Evolutionary conservation across 2,329 filamentous ascomycete genomes (phyloP).

Genomic region (Fusarium hainanense): DNA sequence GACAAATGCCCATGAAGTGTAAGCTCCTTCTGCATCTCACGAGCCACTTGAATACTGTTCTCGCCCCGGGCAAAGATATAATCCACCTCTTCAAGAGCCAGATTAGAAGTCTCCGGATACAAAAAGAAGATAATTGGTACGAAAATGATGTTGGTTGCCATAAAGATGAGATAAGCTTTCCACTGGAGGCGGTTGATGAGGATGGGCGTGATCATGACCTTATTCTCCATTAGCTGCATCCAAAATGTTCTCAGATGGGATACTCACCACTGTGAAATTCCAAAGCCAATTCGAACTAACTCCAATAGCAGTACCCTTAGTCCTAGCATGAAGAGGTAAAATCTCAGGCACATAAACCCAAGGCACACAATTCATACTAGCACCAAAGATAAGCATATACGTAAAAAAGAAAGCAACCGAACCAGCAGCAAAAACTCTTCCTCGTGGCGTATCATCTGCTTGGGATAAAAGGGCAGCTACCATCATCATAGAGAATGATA

Average conservation of each 20-base stretch:
- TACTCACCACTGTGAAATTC: conserved; percentile 14
- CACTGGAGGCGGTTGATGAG: conserved; percentile 19
- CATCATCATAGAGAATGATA: conserved; percentile 40
- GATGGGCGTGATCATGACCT: conserved; percentile 62
- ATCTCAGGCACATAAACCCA: conserved; percentile 43
- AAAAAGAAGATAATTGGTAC: not conserved
- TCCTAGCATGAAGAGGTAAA: conserved; percentile 32
- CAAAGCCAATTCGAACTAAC: conserved; percentile 27
- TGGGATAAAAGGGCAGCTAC: conserved; percentile 37
- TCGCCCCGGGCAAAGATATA: conserved; percentile 19
- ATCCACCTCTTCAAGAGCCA: conserved; percentile 14
- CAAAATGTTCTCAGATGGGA: conserved; percentile 1
- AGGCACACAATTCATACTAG: conserved; percentile 39
- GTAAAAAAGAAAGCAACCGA: conserved; percentile 36
- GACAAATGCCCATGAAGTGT: not conserved
- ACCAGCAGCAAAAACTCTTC: conserved; percentile 28
- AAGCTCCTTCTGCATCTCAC: conserved; percentile 16
- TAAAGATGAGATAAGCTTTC: conserved; percentile 23
- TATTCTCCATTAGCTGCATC: accelerated
- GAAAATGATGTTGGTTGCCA: conserved; percentile 17
- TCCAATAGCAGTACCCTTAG: conserved; percentile 39
- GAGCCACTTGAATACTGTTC: conserved; percentile 10
- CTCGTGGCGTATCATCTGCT: conserved; percentile 18
- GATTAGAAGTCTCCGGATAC: conserved; percentile 13
- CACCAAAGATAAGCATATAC: conserved; percentile 39